These are phyloP conservation scores for Lodderomyces oxycetoniae DNA, from an alignment of 1,139 yeast species.

Conservation along the genomic window DNA sequence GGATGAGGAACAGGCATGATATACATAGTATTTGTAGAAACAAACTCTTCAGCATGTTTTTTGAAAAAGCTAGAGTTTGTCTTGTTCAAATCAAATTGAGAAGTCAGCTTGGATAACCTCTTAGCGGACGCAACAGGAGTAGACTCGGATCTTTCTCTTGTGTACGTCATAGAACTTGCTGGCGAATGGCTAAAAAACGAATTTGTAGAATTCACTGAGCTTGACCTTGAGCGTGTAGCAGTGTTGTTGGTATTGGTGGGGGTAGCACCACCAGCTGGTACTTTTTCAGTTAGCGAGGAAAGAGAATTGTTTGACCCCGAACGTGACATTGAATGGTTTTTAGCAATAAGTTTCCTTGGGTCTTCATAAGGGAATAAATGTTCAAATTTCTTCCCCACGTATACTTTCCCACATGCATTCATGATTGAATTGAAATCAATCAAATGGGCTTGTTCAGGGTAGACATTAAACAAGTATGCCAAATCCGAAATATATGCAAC, in stretches of 20 bases:
- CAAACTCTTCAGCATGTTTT: slow-evolving; percentile 30
- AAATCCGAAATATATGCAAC: slow-evolving; percentile 43
- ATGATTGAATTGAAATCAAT: slow-evolving; percentile 51
- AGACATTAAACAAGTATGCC: slow-evolving; percentile 44
- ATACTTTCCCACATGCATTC: slow-evolving; percentile 48
- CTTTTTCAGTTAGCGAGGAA: slow-evolving; percentile 15
- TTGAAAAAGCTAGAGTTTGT: slow-evolving; percentile 19
- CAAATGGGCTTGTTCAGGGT: slow-evolving; percentile 50
- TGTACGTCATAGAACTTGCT: slow-evolving; percentile 9
- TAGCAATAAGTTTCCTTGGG: slow-evolving; percentile 13
- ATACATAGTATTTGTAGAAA: slow-evolving; percentile 35
- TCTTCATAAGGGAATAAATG: slow-evolving; percentile 20
- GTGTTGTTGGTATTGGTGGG: slow-evolving; percentile 1
- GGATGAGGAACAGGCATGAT: slow-evolving; percentile 54
- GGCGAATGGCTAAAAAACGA: slow-evolving; percentile 27
- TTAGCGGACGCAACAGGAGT: slow-evolving; percentile 2
- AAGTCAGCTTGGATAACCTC: slow-evolving; percentile 6
- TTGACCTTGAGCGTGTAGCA: slow-evolving; percentile 18
- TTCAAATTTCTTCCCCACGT: slow-evolving; percentile 40
- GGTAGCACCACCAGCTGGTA: too few species aligned
- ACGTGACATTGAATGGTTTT: slow-evolving; percentile 7
- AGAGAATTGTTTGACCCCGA: slow-evolving; percentile 14
- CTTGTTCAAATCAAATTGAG: slow-evolving; percentile 12
- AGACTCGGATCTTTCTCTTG: slow-evolving; percentile 11
- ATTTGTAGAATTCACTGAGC: slow-evolving; percentile 21